Evolutionary conservation across 345 rosid genomes (phyloP).

Genomic region (Litchi chinensis): DNA sequence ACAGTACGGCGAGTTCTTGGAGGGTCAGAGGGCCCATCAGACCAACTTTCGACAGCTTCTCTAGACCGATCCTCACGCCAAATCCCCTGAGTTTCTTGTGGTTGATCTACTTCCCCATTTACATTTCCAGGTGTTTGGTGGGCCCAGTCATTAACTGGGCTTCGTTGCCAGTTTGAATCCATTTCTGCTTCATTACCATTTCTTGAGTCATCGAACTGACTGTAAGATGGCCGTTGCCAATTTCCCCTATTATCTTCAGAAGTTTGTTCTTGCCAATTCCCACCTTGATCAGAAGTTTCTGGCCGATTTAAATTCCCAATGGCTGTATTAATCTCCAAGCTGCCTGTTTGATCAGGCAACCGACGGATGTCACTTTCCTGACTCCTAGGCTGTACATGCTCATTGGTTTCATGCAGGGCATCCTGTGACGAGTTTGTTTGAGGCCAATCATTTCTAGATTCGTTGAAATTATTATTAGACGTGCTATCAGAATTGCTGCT

Average conservation of each 20-base stretch:
- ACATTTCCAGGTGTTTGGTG: constrained; percentile 50
- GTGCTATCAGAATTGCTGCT: constrained; percentile 54
- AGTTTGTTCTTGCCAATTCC: constrained; percentile 50
- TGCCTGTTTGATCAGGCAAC: constrained; percentile 50
- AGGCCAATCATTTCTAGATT: constrained; percentile 41
- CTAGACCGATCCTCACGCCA: constrained; percentile 65
- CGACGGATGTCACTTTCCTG: constrained; percentile 41
- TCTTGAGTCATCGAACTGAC: constrained; percentile 54
- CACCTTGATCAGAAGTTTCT: constrained; percentile 49
- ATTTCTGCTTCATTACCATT: constrained; percentile 50
- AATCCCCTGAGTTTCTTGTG: constrained; percentile 49
- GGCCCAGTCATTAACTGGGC: constrained; percentile 53
- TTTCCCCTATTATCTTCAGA: constrained; percentile 50
- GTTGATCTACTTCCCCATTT: constrained; percentile 43
- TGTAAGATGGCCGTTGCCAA: constrained; percentile 49
- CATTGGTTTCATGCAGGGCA: constrained; percentile 43
- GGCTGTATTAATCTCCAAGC: constrained; percentile 38
- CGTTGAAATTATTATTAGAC: constrained; percentile 42
- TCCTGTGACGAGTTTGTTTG: constrained; percentile 45
- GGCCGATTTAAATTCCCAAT: constrained; percentile 51
- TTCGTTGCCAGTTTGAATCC: constrained; percentile 58
- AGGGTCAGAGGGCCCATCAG: constrained; percentile 58
- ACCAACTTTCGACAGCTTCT: constrained; percentile 64
- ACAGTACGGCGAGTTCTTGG: constrained; percentile 64
- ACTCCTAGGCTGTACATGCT: constrained; percentile 45